Base-by-base conservation (phyloP, 2,329 filamentous ascomycete species). In the Cercospora beticola region DNA sequence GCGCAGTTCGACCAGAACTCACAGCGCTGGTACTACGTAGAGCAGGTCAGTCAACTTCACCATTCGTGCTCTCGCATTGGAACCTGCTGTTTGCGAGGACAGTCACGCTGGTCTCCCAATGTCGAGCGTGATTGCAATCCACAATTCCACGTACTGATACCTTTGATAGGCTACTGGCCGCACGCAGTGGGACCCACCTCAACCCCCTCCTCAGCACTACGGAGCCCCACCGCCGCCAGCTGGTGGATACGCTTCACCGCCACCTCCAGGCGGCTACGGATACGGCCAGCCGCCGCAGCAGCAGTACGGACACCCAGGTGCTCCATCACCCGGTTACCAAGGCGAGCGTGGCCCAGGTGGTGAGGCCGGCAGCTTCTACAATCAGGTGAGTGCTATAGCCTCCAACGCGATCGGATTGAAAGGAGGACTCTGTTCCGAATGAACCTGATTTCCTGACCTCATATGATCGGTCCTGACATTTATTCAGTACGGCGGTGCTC, bases 1-100 rank as follows among this genome's bases (percentile, higher is more conserved):
- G 82, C 87, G 26, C 86, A 89, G 77, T 91, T 85, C 79, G 89
- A 91, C 72, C 84, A 86, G 67, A 83, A 82, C 67, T 81, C 83
- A 68, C 86, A 89, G 75, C 86, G 87, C 65, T 90, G 87, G 81
- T 91, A 87, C 80, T 92, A 89, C 75, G 83, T 88, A 66, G 88
- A 91, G 77, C 81, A 87, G 62, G 62, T 64, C 26, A 26, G 62
- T 57, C 21, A 26, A 28, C n/a, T 28, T 16, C n/a, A 6, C 30
- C 26, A 12, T 54, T 31, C 40, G 18, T 10, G 18, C 43, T 33
- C 23, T 5, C n/a, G n/a, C 18, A n/a, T 23, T 21, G 12, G 8
- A 21, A 40, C 21, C 28, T n/a, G 23, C 21, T 43, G 18, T 26
- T 7, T 10, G 2, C 10, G 31, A 7, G 0, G 10, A 31, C 14